Evolutionary conservation across 345 rosid species (phyloP).

Genomic region (Dovyalis caffra): DNA sequence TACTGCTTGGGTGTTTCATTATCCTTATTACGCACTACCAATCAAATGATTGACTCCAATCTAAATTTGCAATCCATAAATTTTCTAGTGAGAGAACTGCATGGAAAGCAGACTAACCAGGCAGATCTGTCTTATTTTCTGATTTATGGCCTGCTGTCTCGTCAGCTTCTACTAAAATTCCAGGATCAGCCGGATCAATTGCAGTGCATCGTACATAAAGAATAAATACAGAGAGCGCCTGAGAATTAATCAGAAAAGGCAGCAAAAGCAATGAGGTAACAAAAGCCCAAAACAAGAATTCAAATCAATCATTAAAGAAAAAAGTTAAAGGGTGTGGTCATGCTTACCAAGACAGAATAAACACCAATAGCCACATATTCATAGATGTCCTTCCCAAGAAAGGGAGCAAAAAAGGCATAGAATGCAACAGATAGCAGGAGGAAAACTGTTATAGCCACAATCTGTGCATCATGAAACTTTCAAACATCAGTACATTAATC

Average conservation of each 20-base stretch:
- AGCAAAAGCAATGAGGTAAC: slow-evolving; percentile 1
- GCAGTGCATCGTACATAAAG: slow-evolving; percentile 85
- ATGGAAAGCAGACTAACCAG: slow-evolving; percentile 34
- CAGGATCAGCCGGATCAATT: slow-evolving; percentile 95
- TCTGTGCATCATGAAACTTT: slow-evolving; percentile 24
- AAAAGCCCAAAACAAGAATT: background rate
- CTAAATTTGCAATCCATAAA: background rate
- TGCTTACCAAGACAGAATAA: slow-evolving; percentile 74
- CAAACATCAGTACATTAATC: background rate
- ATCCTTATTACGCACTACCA: background rate
- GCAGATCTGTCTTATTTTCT: slow-evolving; percentile 40
- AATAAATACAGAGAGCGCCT: slow-evolving; percentile 75
- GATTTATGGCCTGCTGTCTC: slow-evolving; percentile 56
- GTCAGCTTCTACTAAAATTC: slow-evolving; percentile 59
- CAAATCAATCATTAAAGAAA: background rate
- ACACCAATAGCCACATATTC: slow-evolving; percentile 65
- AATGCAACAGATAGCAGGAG: slow-evolving; percentile 72
- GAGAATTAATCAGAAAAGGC: slow-evolving; percentile 16
- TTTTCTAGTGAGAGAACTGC: background rate
- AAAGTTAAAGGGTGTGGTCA: background rate
- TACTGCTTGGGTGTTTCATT: background rate
- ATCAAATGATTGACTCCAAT: background rate
- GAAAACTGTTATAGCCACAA: slow-evolving; percentile 84
- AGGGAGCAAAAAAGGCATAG: slow-evolving; percentile 94
- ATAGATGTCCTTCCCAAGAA: slow-evolving; percentile 66